Evolutionary conservation across 2,329 filamentous ascomycete genomes (phyloP).

Genomic region (Cercospora beticola): DNA sequence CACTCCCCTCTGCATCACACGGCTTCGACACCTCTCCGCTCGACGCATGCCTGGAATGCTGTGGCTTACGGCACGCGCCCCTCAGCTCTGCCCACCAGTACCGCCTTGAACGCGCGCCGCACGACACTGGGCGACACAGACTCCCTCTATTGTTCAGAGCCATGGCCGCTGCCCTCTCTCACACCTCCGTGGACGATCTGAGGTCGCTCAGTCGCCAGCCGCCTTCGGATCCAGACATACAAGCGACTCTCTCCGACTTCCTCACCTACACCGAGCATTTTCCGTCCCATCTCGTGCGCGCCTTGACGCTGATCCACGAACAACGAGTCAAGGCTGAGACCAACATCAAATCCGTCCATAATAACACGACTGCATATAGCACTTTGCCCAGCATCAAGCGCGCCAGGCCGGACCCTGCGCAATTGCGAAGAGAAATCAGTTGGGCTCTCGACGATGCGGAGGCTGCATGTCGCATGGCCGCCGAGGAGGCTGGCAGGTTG

Average conservation of each 20-base stretch:
- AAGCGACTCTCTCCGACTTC: slow-evolving; percentile 66
- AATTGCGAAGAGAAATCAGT: slow-evolving; percentile 58
- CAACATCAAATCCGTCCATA: slow-evolving; percentile 48
- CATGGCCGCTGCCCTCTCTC: slow-evolving; percentile 28
- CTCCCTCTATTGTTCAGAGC: neutral
- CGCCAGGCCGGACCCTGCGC: slow-evolving; percentile 52
- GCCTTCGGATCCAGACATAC: slow-evolving; percentile 59
- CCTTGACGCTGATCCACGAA: slow-evolving; percentile 60
- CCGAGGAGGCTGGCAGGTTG: slow-evolving; percentile 37
- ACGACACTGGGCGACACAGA: neutral
- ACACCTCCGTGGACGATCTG: slow-evolving; percentile 31
- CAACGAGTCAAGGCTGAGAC: slow-evolving; percentile 48
- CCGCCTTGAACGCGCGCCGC: neutral
- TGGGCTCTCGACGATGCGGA: slow-evolving; percentile 44
- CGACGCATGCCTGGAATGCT: neutral
- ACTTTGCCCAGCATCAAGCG: slow-evolving; percentile 52
- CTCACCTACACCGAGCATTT: slow-evolving; percentile 70
- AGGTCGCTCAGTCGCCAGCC: slow-evolving; percentile 37
- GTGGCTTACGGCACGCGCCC: neutral
- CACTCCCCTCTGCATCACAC: neutral
- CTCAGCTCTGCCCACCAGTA: neutral
- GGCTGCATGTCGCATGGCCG: slow-evolving; percentile 37
- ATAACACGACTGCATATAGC: slow-evolving; percentile 50
- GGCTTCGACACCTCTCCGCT: neutral
- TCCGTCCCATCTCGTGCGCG: slow-evolving; percentile 63